phyloP scores from a whole-genome alignment of 2,329 filamentous ascomycete species.

The Fusarium verrucosum region DNA sequence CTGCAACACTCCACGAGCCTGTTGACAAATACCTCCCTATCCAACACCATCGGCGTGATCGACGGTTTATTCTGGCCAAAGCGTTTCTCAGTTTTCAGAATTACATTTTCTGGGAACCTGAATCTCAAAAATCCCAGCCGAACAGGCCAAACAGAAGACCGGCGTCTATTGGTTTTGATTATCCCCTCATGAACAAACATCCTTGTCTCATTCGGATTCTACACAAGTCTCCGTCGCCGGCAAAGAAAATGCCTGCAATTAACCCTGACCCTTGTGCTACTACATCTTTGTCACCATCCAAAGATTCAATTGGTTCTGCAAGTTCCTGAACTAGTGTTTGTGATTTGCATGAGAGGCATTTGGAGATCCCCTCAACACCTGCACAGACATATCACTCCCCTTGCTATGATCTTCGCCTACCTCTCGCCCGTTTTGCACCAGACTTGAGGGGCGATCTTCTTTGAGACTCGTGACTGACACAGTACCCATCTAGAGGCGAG shows the following conservation, averaged over 20 bases:
- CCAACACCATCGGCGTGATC: constrained; percentile 16
- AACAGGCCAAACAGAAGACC: constrained; percentile 6
- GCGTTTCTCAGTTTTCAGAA: neutral
- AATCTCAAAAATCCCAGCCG: neutral
- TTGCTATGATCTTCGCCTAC: neutral
- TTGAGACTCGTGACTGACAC: constrained; percentile 28
- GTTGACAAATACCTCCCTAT: neutral
- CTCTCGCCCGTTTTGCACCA: neutral
- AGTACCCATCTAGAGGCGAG: constrained; percentile 57
- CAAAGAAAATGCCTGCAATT: neutral
- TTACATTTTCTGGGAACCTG: neutral
- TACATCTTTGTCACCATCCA: neutral
- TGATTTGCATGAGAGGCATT: neutral
- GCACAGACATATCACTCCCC: neutral
- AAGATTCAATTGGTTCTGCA: neutral
- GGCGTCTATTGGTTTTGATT: neutral
- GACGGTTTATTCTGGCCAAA: neutral
- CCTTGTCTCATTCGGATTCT: neutral
- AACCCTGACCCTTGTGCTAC: neutral
- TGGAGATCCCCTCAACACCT: neutral
- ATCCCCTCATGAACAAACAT: neutral
- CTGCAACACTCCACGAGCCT: neutral
- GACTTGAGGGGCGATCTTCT: neutral
- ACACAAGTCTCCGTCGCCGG: neutral
- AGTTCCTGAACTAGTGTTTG: neutral